Percentiles rank a stretch among this genome's conserved stretches.
Evolutionary conservation across 768 basidiomycete species (phyloP).

Genomic region (Amanita rubescens): DNA sequence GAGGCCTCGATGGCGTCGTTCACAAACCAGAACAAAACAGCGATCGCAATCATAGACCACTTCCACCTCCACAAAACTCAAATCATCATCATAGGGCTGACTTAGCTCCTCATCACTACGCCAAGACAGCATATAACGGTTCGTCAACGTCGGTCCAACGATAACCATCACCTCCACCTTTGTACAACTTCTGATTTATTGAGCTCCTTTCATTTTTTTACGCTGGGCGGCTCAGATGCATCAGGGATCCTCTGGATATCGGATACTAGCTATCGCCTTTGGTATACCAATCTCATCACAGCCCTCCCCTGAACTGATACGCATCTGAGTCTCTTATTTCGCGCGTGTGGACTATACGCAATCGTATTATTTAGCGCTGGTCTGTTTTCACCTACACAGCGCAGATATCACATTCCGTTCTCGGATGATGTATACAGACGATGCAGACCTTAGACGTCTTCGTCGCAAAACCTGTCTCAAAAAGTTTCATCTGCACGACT

Average conservation of each 20-base stretch:
- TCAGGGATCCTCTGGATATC: constrained; percentile 2
- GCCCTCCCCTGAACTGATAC: neutral
- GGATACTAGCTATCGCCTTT: neutral
- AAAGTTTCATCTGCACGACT: neutral
- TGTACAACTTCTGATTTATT: neutral
- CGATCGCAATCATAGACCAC: constrained; percentile 2
- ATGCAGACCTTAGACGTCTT: constrained; percentile 6
- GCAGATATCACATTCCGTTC: constrained; percentile 1
- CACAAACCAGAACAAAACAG: constrained; percentile 47
- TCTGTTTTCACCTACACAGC: constrained; percentile 1
- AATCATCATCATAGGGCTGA: neutral
- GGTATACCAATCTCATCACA: neutral
- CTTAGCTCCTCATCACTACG: neutral
- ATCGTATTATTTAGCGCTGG: neutral
- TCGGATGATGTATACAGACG: neutral
- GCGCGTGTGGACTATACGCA: constrained; percentile 4
- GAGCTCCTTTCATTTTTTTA: neutral
- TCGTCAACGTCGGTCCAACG: constrained; percentile 2
- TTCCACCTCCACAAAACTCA: neutral
- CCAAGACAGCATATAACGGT: constrained; percentile 5
- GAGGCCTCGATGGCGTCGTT: constrained; percentile 64
- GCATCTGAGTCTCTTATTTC: neutral
- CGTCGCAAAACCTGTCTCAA: neutral
- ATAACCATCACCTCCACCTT: neutral
- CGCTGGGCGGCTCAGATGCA: neutral